These are phyloP conservation scores for Oemleria cerasiformis DNA, from an alignment of 306 rosid genomes.

Conservation along the genomic window DNA sequence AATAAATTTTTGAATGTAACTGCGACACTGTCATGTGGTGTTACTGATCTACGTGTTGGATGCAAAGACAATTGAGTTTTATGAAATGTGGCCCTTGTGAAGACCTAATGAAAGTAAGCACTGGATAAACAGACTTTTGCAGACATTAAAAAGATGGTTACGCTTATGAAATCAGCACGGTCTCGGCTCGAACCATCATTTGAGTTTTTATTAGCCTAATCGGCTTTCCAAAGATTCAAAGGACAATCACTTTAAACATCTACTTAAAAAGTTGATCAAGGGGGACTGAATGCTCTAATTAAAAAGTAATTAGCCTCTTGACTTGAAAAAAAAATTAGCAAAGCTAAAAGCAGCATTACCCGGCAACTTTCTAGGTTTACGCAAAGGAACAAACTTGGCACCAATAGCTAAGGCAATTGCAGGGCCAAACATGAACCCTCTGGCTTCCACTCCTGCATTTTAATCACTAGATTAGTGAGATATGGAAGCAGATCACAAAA, in stretches of 20 bases:
- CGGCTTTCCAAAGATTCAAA: slow-evolving; percentile 1
- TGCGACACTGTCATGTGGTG: too few species aligned
- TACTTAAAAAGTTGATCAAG: slow-evolving; percentile 1
- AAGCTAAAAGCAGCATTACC: slow-evolving; percentile 38
- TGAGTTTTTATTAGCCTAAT: not conserved
- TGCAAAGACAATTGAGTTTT: too few species aligned
- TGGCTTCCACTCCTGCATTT: slow-evolving; percentile 82
- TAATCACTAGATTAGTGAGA: slow-evolving; percentile 14
- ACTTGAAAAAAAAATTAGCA: not conserved
- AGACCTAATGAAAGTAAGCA: slow-evolving; percentile 1
- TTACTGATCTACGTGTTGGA: too few species aligned
- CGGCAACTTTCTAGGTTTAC: slow-evolving; percentile 96
- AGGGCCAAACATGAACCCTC: slow-evolving; percentile 97
- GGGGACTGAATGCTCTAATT: slow-evolving; percentile 4
- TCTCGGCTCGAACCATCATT: not conserved
- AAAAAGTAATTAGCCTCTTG: not conserved
- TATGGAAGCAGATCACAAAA: slow-evolving; percentile 20
- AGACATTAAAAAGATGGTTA: not conserved
- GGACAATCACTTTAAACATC: not conserved
- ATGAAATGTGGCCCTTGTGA: not conserved
- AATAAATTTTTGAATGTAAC: too few species aligned
- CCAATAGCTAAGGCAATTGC: slow-evolving; percentile 88
- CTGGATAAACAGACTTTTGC: too few species aligned
- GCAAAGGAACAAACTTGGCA: slow-evolving; percentile 91
- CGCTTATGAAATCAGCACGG: not conserved